Conservation (phyloP, 2,329 filamentous ascomycete species). For the Colletotrichum siamense region DNA sequence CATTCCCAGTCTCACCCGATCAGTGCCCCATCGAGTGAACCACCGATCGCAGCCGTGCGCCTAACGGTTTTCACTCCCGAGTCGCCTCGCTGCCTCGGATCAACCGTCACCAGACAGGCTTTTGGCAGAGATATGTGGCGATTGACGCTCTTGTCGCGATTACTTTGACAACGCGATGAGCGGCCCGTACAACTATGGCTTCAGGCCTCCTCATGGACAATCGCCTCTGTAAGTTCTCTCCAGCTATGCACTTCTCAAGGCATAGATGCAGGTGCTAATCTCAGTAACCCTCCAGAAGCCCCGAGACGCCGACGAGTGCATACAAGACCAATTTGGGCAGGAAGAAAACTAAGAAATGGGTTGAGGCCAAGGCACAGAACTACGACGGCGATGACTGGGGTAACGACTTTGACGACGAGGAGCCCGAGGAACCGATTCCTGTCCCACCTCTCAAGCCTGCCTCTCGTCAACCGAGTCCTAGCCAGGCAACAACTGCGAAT, state of each 20-base stretch:
- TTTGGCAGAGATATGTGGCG: slow-evolving; percentile 1
- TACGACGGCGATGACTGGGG: slow-evolving; percentile 98
- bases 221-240: slow-evolving; percentile 14
- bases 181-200: slow-evolving; percentile 19
- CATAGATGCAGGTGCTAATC: background rate
- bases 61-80: background rate
- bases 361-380: slow-evolving; percentile 82
- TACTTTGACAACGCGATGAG: slow-evolving; percentile 10
- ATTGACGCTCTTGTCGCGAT: background rate
- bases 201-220: slow-evolving; percentile 10
- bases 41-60: background rate
- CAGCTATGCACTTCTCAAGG: background rate
- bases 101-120: background rate
- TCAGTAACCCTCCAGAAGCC: slow-evolving; percentile 2
- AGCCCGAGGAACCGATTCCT: slow-evolving; percentile 47
- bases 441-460: slow-evolving; percentile 27
- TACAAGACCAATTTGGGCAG: slow-evolving; percentile 90
- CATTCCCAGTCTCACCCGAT: background rate
- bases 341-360: slow-evolving; percentile 93
- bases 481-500: slow-evolving; percentile 32
- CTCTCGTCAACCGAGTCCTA: slow-evolving; percentile 36
- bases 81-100: background rate
- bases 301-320: slow-evolving; percentile 28
- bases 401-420: slow-evolving; percentile 62
- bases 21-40: background rate